Evolutionary conservation across 768 basidiomycete genomes (phyloP), one percentile per base, ranked within the genome.

Genomic region (Mycena rosella): DNA sequence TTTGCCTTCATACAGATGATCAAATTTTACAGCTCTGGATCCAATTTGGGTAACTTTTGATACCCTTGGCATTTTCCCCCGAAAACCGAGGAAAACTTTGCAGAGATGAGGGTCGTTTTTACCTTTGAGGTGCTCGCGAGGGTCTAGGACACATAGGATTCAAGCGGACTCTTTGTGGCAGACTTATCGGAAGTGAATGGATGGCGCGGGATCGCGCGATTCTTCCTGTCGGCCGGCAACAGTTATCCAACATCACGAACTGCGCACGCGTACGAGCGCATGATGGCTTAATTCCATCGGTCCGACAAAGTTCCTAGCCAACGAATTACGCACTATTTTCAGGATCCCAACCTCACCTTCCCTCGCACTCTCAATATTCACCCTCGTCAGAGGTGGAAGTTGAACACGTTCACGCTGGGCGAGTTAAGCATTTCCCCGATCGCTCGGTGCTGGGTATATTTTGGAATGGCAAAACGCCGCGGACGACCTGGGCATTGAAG

Each of bases 1-100:
- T 45, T 26, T 27, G 6, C 5, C 6, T 15, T 24, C 42, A 18
- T 47, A 24, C 7, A 27, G 4, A n/a, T n/a, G n/a, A n/a, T n/a
- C n/a, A n/a, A n/a, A n/a, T n/a, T n/a, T 56, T 22, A 64, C 63
- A 64, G 63, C 63, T 30, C 30, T 57, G 10, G 3, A 7, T 44
- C 55, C 56, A 51, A 58, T 57, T 55, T 27, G 1, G 63, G 63
- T 30, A 57, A 57, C 44, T 64, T 48, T 42, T 64, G 55, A 58
- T 57, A 30, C 40, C 26, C 38, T 40, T 15, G 38, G 29, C 3
- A 7, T 17, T 22, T 14, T 7, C 20, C 34, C 32, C 13, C 24
- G 11, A 17, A n/a, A 52, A 8, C 22, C 14, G 3, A 17, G 40
- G 49, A 15, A 30, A 54, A 54, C 9, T 38, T n/a, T 11, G 29